Conservation (phyloP, 2,329 filamentous ascomycete species). For the Cladosporium oxysporum region DNA sequence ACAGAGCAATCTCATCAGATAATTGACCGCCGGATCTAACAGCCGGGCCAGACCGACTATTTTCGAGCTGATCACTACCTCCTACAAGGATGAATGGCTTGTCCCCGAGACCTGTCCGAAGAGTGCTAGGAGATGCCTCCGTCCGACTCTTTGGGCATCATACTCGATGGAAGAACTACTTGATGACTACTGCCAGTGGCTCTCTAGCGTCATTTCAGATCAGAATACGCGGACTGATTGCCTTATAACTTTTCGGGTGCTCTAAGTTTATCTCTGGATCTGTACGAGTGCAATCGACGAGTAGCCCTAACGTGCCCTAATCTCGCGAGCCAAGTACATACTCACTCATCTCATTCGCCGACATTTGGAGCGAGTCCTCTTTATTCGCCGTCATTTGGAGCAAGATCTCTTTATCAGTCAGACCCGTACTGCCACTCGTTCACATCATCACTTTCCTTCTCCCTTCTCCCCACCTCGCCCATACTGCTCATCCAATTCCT, state of each 20-base stretch:
- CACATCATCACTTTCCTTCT: background rate
- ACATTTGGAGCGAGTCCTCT: background rate
- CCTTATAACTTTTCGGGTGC: background rate
- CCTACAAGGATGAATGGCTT: too few relatives aligned
- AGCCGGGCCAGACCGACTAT: background rate
- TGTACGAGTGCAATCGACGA: background rate
- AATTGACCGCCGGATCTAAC: background rate
- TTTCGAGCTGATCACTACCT: background rate
- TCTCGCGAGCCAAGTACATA: background rate
- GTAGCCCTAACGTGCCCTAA: background rate
- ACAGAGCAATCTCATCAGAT: background rate
- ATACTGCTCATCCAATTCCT: slow-evolving; percentile 18
- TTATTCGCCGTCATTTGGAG: background rate
- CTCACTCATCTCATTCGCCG: background rate
- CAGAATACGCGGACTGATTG: background rate
- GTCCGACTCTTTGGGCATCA: background rate
- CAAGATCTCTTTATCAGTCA: background rate
- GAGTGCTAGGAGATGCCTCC: background rate
- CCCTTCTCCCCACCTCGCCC: background rate
- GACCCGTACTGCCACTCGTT: background rate
- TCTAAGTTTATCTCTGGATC: background rate
- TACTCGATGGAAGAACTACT: background rate
- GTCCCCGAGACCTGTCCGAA: background rate
- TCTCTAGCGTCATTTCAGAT: background rate
- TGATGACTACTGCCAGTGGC: background rate